These are phyloP conservation scores for Aspergillus chevalieri DNA, from an alignment of 2,329 filamentous ascomycete species.

Conservation along the genomic window DNA sequence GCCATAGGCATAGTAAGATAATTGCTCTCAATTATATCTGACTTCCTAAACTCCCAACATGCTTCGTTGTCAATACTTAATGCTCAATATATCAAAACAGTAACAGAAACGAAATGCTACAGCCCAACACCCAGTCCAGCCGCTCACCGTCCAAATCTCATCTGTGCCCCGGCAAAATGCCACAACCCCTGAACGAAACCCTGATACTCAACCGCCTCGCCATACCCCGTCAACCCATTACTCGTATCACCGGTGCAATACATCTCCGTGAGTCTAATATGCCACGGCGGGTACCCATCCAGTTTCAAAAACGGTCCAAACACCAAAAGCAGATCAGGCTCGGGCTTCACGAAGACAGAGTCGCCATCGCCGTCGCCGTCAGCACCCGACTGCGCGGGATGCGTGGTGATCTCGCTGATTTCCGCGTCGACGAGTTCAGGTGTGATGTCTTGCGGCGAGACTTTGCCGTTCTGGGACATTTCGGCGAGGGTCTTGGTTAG, in stretches of 20 bases:
- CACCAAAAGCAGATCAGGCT: slow-evolving; percentile 82
- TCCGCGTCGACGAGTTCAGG: slow-evolving; percentile 84
- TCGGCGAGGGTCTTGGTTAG: slow-evolving; percentile 88
- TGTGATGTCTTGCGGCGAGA: slow-evolving; percentile 74
- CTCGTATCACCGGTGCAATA: slow-evolving; percentile 54
- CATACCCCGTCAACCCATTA: slow-evolving; percentile 30
- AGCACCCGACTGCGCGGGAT: slow-evolving; percentile 16
- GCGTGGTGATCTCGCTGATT: slow-evolving; percentile 54
- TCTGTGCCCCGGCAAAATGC: slow-evolving; percentile 79
- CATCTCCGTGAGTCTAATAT: slow-evolving; percentile 89
- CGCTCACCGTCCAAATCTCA: slow-evolving; percentile 65
- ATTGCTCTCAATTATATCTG: background rate
- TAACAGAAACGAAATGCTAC: background rate
- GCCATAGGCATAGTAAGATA: background rate
- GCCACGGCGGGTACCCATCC: slow-evolving; percentile 93
- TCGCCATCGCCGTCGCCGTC: background rate
- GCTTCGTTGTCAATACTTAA: background rate
- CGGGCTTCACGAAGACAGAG: slow-evolving; percentile 58
- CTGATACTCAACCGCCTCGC: slow-evolving; percentile 72
- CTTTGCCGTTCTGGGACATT: slow-evolving; percentile 87
- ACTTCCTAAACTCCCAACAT: background rate
- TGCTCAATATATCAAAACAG: background rate
- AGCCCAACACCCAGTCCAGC: background rate
- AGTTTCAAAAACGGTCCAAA: slow-evolving; percentile 80
- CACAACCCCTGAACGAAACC: slow-evolving; percentile 81